phyloP scores from a whole-genome alignment of 2,329 filamentous ascomycete genomes.

The Hysterium pulicare region DNA sequence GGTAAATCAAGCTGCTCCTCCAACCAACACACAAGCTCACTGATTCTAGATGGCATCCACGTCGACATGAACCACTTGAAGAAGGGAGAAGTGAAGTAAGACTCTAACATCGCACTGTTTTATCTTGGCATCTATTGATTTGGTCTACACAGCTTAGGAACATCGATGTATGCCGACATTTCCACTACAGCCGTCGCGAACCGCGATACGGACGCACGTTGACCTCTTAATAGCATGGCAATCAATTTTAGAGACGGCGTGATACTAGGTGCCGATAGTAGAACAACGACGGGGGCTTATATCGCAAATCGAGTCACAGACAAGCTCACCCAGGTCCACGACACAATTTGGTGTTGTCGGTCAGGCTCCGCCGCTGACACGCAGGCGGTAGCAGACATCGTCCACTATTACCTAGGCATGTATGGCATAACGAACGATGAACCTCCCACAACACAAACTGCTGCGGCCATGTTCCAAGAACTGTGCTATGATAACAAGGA shows the following conservation, averaged over 20 bases:
- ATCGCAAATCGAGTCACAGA: conserved; percentile 99
- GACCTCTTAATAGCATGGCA: conserved; percentile 85
- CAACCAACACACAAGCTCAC: conserved; percentile 20
- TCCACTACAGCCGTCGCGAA: no score
- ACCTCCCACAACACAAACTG: conserved; percentile 88
- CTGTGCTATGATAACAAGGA: conserved; percentile 99
- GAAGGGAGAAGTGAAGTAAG: conserved; percentile 98
- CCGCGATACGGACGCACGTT: no score
- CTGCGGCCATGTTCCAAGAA: conserved; percentile 95
- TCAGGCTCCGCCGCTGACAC: conserved; percentile 97
- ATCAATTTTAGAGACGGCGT: conserved; percentile 99
- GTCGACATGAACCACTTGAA: conserved; percentile 98
- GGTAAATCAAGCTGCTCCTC: conserved; percentile 27
- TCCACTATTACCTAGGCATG: conserved; percentile 91
- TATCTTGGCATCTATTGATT: conserved; percentile 16
- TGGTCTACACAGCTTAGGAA: conserved; percentile 68
- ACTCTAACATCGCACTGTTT: conserved; percentile 15
- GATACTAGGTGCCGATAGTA: conserved; percentile 94
- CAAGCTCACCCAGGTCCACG: conserved; percentile 97
- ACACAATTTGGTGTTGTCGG: conserved; percentile 99
- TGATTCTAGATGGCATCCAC: conserved; percentile 85
- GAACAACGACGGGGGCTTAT: conserved; percentile 96
- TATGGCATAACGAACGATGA: conserved; percentile 89
- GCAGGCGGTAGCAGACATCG: conserved; percentile 95
- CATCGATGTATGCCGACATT: conserved; percentile 80